A percentile compares a stretch with the other conserved stretches of the same genome.
These are phyloP conservation scores for Aspergillus olivimuriae DNA, from an alignment of 495 filamentous ascomycete species.

Conservation along the genomic window DNA sequence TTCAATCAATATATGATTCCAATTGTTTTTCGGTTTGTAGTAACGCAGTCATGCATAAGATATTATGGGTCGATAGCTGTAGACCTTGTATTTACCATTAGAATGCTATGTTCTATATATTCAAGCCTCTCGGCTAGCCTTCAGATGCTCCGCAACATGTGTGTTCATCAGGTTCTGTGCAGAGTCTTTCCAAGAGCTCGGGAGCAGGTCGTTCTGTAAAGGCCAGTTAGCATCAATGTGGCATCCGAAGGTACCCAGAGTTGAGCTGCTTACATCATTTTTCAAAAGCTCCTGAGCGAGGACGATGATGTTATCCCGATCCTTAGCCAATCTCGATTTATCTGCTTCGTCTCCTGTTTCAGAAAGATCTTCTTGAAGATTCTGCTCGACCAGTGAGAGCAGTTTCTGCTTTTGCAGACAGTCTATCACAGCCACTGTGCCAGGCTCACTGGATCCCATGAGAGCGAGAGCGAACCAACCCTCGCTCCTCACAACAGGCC, in stretches of 20 bases:
- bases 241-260: neutral
- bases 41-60: no score
- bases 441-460: constrained; percentile 50
- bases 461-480: constrained; percentile 70
- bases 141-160: constrained; percentile 19
- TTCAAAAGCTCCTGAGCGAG: constrained; percentile 53
- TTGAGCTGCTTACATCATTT: constrained; percentile 35
- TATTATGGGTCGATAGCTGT: no score
- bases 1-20: no score
- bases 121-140: no score
- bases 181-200: constrained; percentile 16
- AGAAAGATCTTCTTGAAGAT: constrained; percentile 33
- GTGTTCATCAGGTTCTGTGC: constrained; percentile 25
- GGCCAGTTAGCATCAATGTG: constrained; percentile 10
- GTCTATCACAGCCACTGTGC: constrained; percentile 43
- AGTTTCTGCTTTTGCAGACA: constrained; percentile 44
- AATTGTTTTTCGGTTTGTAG: no score
- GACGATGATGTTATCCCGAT: constrained; percentile 60
- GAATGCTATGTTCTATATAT: no score
- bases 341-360: constrained; percentile 16
- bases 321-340: constrained; percentile 31
- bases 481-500: constrained; percentile 64
- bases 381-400: constrained; percentile 40
- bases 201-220: constrained; percentile 24
- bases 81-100: no score